These are phyloP conservation scores for Flaveria brownii DNA, from an alignment of 129 eudicot species.

Conservation along the genomic window DNA sequence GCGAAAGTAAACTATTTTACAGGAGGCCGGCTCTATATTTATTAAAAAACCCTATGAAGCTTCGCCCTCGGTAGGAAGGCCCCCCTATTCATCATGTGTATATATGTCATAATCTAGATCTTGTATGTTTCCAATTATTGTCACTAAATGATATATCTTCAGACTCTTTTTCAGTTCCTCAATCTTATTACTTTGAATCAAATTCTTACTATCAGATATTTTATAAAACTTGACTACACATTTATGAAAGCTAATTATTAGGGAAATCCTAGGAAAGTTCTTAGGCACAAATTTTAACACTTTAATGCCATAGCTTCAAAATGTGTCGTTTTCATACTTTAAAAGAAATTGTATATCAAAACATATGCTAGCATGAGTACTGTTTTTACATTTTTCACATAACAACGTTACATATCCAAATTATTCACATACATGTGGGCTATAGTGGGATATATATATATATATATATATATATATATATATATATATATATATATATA, in stretches of 20 bases:
- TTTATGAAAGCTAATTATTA: neutral
- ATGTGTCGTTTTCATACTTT: too few relatives aligned
- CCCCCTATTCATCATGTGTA: neutral
- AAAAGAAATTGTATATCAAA: neutral
- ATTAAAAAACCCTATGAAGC: too few relatives aligned
- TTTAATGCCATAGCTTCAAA: too few relatives aligned
- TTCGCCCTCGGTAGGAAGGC: neutral
- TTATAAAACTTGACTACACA: neutral
- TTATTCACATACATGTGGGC: too few relatives aligned
- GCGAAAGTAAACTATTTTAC: too few relatives aligned
- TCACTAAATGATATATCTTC: neutral
- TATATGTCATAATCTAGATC: constrained; percentile 10
- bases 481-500: too few relatives aligned
- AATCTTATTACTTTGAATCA: constrained; percentile 15
- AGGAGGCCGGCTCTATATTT: too few relatives aligned
- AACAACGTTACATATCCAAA: too few relatives aligned
- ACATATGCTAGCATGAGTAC: neutral
- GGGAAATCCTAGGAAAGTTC: too few relatives aligned
- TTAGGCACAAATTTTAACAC: too few relatives aligned
- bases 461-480: too few relatives aligned
- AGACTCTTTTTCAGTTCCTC: constrained; percentile 13
- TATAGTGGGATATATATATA: too few relatives aligned
- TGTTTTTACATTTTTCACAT: neutral
- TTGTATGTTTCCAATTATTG: constrained; percentile 36
- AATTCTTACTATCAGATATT: constrained; percentile 9